Evolutionary conservation across 176 grass and related monocot genomes (phyloP), one percentile per base, ranked within the genome.

Genomic region (Oryza coarctata): DNA sequence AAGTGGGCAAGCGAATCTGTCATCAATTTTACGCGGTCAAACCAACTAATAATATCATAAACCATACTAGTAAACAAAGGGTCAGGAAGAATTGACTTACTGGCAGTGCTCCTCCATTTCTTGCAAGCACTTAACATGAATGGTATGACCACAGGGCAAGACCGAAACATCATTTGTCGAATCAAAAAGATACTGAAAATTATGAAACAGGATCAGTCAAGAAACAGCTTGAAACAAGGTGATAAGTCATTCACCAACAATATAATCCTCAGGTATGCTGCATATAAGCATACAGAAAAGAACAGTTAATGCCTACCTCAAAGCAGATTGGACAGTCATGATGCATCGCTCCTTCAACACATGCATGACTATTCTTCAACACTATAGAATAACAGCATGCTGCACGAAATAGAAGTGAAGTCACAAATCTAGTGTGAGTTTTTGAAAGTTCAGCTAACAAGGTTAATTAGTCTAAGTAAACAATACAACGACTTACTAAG

Each of bases 291-390:
- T 10, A 3, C 6, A 58, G 7, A 23, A 44, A 32, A 45, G 27
- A 77, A 63, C 32, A 64, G 7, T 41, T 10, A 61, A 79, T 65
- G 31, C 74, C 76, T 29, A 99, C 96, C 96, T 99, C 96, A 63
- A 93, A 95, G 71, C 96, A 98, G 84, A 98, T 90, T 81, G 96
- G 96, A 58, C 96, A 98, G 78, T 98, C 87, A 88, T 95, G 96
- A 89, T 98, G 96, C 96, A 98, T 95, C 5, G 96, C 93, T 75
- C 92, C 83, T 84, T 98, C 96, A 9, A 98, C 93, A 88, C 96
- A 98, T 74, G 89, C 47, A 87, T 99, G 96, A 29, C 91, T 79
- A 35, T 95, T 93, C 84, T 87, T 95, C 74, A 95, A 82, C 41
- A 86, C 49, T 36, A 64, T 83, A 34, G 93, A 95, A 85, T 99